A percentile compares a stretch with the other conserved stretches of the same genome.
These are phyloP conservation scores for Ottelia alismoides DNA, from an alignment of 106 monocot genomes.

Conservation along the genomic window DNA sequence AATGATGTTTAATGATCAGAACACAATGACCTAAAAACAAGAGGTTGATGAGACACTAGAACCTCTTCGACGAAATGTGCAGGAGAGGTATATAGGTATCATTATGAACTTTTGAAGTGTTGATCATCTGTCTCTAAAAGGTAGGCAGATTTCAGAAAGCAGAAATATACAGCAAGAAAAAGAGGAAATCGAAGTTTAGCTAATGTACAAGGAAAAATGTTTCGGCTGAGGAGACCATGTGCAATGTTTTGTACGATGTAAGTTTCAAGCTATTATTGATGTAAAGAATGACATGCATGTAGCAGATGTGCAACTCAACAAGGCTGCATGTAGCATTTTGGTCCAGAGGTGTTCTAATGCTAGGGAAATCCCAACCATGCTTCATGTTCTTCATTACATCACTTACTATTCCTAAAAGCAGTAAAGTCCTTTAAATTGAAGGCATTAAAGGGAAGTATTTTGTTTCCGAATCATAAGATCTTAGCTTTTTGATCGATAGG, in stretches of 20 bases:
- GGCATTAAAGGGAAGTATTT: slow-evolving; percentile 26
- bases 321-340: slow-evolving; percentile 79
- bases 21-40: slow-evolving; percentile 31
- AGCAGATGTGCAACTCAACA: slow-evolving; percentile 55
- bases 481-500: slow-evolving; percentile 23
- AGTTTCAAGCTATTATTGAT: slow-evolving; percentile 34
- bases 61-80: slow-evolving; percentile 43
- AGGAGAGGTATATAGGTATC: slow-evolving; percentile 27
- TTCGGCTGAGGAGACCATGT: slow-evolving; percentile 42
- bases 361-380: slow-evolving; percentile 46
- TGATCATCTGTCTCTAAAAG: slow-evolving; percentile 37
- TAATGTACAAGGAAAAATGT: slow-evolving; percentile 1
- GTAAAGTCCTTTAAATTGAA: slow-evolving; percentile 44
- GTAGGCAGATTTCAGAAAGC: slow-evolving; percentile 49
- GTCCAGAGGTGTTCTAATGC: slow-evolving; percentile 54
- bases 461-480: slow-evolving; percentile 18
- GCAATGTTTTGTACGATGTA: slow-evolving; percentile 34
- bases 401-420: slow-evolving; percentile 57
- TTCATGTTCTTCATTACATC: slow-evolving; percentile 58
- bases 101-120: slow-evolving; percentile 45
- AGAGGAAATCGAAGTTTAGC: slow-evolving; percentile 28
- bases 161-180: slow-evolving; percentile 40
- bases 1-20: slow-evolving; percentile 30
- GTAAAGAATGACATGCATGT: slow-evolving; percentile 63
- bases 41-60: slow-evolving; percentile 41